phyloP scores from a whole-genome alignment of 352 stramenopile species.

The Phytophthora nicotianae region DNA sequence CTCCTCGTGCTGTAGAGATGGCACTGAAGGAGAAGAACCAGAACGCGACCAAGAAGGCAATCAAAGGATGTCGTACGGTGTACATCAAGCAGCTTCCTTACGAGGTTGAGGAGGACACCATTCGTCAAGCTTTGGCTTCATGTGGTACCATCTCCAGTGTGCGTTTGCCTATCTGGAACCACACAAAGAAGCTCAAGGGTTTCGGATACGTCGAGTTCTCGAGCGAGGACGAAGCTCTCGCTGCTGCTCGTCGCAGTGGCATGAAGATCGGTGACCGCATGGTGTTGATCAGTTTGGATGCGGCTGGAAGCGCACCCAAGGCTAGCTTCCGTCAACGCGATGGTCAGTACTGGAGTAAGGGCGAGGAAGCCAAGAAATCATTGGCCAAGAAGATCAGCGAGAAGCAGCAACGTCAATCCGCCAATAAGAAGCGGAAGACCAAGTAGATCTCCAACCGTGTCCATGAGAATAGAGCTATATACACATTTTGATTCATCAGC shows the following conservation, averaged over 20 bases:
- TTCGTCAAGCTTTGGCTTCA: constrained; percentile 81
- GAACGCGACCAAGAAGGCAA: constrained; percentile 65
- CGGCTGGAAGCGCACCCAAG: constrained; percentile 86
- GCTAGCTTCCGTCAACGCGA: constrained; percentile 89
- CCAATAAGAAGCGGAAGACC: constrained; percentile 59
- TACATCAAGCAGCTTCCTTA: constrained; percentile 97
- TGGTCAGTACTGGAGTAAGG: constrained; percentile 89
- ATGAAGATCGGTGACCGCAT: constrained; percentile 90
- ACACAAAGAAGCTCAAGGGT: constrained; percentile 95
- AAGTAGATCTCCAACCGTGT: constrained; percentile 22
- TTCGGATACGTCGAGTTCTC: constrained; percentile 95
- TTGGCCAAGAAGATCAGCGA: constrained; percentile 76
- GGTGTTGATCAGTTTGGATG: constrained; percentile 94
- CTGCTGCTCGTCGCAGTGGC: constrained; percentile 74
- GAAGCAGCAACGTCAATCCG: constrained; percentile 59
- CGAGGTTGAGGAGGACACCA: constrained; percentile 82
- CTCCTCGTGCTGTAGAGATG: constrained; percentile 70
- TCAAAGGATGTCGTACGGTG: constrained; percentile 90
- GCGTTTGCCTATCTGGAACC: constrained; percentile 92
- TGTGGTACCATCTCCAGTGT: constrained; percentile 94
- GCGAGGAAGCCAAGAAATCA: constrained; percentile 84
- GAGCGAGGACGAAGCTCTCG: constrained; percentile 74
- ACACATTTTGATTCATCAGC: background rate
- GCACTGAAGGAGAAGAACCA: constrained; percentile 72
- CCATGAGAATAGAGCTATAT: constrained; percentile 37